Evolutionary conservation across 441 rosid species (phyloP).

Genomic region (Capsella rubella): DNA sequence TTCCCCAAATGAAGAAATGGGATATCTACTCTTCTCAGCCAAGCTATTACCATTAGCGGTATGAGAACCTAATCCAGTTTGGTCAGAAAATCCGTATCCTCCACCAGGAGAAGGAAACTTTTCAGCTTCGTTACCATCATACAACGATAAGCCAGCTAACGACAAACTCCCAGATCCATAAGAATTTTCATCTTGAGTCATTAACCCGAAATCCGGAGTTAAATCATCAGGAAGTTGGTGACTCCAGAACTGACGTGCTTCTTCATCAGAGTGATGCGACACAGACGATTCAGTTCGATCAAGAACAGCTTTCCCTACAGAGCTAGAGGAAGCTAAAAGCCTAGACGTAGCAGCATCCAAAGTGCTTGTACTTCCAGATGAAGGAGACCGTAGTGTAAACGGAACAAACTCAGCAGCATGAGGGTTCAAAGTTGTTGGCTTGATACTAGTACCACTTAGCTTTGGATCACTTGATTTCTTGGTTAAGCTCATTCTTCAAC

Average conservation of each 20-base stretch:
- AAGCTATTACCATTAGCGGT: constrained; percentile 63
- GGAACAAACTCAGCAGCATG: constrained; percentile 97
- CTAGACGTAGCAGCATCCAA: constrained; percentile 53
- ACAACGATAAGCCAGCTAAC: constrained; percentile 75
- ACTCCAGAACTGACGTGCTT: constrained; percentile 90
- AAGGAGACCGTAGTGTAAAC: constrained; percentile 68
- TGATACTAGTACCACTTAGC: constrained; percentile 52
- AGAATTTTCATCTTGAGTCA: constrained; percentile 70
- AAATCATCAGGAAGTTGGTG: constrained; percentile 95
- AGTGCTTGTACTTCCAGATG: constrained; percentile 59
- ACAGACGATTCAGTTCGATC: constrained; percentile 75
- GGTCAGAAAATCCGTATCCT: constrained; percentile 60
- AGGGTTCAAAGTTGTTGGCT: constrained; percentile 81
- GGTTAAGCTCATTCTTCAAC: constrained; percentile 81
- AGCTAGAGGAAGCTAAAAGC: constrained; percentile 56
- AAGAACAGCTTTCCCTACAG: constrained; percentile 69
- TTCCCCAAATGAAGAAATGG: constrained; percentile 66
- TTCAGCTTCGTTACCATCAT: constrained; percentile 55
- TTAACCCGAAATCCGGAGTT: constrained; percentile 88
- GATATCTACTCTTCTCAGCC: constrained; percentile 61
- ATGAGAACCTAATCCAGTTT: constrained; percentile 58
- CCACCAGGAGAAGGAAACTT: constrained; percentile 61
- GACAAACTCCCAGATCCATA: constrained; percentile 69
- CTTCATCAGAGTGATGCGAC: constrained; percentile 91
- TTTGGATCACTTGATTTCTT: constrained; percentile 76